A percentile compares a stretch with the other conserved stretches of the same genome.
Evolutionary conservation across 352 stramenopile genomes (phyloP).

Genomic region (Phytopythium litorale): DNA sequence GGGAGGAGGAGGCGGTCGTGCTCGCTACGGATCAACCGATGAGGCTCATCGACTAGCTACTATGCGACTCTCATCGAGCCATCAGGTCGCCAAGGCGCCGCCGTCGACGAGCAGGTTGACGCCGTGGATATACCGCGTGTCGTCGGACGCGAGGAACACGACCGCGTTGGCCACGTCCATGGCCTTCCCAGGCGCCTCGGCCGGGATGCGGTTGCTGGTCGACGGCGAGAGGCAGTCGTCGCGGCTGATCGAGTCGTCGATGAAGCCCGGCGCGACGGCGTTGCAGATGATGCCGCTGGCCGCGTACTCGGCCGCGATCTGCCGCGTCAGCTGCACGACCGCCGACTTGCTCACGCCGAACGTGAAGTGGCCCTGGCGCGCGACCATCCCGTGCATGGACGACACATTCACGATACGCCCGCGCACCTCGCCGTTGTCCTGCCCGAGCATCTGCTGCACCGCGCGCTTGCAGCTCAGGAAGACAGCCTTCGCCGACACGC

Average conservation of each 20-base stretch:
- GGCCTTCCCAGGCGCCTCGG: conserved; percentile 48
- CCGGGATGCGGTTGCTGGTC: conserved; percentile 44
- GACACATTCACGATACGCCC: conserved; percentile 67
- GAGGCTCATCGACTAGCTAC: neutral
- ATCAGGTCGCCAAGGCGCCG: conserved; percentile 48
- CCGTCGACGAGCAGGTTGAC: conserved; percentile 61
- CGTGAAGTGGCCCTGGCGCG: conserved; percentile 54
- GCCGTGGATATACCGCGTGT: conserved; percentile 60
- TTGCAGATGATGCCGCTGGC: conserved; percentile 61
- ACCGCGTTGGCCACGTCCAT: conserved; percentile 67
- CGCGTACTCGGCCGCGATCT: conserved; percentile 61
- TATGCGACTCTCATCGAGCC: neutral
- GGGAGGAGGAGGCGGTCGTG: neutral
- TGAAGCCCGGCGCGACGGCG: conserved; percentile 49
- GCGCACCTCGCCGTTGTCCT: conserved; percentile 50
- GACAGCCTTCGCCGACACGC: conserved; percentile 54
- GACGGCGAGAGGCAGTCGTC: conserved; percentile 50
- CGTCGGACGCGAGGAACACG: conserved; percentile 61
- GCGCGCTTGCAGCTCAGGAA: conserved; percentile 71
- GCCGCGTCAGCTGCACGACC: conserved; percentile 59
- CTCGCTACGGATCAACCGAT: neutral
- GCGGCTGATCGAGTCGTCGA: conserved; percentile 59
- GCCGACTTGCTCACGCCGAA: conserved; percentile 63
- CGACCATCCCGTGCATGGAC: conserved; percentile 56
- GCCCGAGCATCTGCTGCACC: conserved; percentile 53